Evolutionary conservation across 441 rosid species (phyloP), one percentile per base, ranked within the genome.

Genomic region (Erysimum pusillum): DNA sequence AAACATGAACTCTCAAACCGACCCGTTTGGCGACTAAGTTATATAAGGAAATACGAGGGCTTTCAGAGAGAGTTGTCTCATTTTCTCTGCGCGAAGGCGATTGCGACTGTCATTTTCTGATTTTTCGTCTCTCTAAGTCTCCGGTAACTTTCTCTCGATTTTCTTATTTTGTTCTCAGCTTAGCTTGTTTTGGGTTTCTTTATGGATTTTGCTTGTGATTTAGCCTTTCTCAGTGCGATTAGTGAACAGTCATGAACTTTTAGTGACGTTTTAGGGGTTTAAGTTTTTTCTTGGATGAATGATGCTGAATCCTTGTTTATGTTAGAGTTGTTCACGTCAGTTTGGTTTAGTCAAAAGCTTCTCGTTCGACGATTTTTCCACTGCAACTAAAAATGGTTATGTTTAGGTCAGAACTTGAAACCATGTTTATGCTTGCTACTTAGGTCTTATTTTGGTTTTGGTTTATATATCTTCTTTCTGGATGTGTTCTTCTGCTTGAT

Each of bases 181-280:
- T 38, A 22, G 49, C 9, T 51, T 18, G 36, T 12, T 38, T 32
- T 49, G 14, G 11, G 32, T 53, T 54, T 5, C n/a, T n/a, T 4
- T 17, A 25, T 49, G 4, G 53, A n/a, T 28, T 54, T 41, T 25
- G 4, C 39, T 57, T 13, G 11, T 34, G 22, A 8, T 4, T n/a
- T 57, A 18, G 13, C 20, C 22, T 32, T 57, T 57, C 73, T 54
- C 32, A 35, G 11, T 49, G 41, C 42, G 56, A 11, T 36, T 52
- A 32, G n/a, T n/a, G n/a, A n/a, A n/a, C n/a, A n/a, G n/a, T n/a
- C n/a, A 38, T 52, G 72, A 67, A 52, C 6, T 2, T 64, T 31
- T 20, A 17, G 71, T 49, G 13, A 52, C 46, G 8, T 67, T 68
- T 53, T 25, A 68, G 52, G 51, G 63, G 32, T 68, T 38, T 12